Conservation (phyloP, 495 filamentous ascomycete species). For the Aspergillus cavernicola region DNA sequence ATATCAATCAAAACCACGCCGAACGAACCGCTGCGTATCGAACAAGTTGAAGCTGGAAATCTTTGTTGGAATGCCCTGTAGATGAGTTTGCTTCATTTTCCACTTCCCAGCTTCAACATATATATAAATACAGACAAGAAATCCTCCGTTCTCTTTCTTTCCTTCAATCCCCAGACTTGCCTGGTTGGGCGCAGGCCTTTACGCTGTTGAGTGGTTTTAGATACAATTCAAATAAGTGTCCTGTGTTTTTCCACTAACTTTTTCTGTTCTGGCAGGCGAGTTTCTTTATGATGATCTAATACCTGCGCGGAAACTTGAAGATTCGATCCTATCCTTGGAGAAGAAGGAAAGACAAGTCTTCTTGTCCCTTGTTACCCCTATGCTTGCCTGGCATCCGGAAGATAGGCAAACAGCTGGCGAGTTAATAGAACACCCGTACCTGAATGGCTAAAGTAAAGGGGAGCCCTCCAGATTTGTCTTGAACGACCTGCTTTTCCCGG, state of each 20-base stretch:
- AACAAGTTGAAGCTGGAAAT: no score
- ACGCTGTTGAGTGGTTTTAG: no score
- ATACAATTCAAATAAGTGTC: no score
- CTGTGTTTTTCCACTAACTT: background rate
- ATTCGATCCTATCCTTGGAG: background rate
- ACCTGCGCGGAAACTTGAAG: background rate
- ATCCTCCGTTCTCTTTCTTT: no score
- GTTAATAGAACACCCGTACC: slow-evolving; percentile 1
- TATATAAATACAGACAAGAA: no score
- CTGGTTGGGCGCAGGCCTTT: no score
- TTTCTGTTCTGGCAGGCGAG: background rate
- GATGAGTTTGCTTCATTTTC: no score
- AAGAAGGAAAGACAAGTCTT: background rate
- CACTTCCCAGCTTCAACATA: no score
- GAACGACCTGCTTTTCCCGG: background rate
- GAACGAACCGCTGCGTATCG: no score
- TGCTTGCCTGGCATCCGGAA: background rate
- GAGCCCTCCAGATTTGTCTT: background rate
- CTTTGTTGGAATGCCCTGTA: no score
- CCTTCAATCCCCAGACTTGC: no score
- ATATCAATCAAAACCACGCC: no score
- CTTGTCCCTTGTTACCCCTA: background rate
- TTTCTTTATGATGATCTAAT: slow-evolving; percentile 4
- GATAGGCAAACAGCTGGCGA: background rate
- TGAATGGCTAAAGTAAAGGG: background rate